Evolutionary conservation across 148 eudicot species (phyloP), one percentile per base, ranked within the genome.

Genomic region (Rhododendron henanense): DNA sequence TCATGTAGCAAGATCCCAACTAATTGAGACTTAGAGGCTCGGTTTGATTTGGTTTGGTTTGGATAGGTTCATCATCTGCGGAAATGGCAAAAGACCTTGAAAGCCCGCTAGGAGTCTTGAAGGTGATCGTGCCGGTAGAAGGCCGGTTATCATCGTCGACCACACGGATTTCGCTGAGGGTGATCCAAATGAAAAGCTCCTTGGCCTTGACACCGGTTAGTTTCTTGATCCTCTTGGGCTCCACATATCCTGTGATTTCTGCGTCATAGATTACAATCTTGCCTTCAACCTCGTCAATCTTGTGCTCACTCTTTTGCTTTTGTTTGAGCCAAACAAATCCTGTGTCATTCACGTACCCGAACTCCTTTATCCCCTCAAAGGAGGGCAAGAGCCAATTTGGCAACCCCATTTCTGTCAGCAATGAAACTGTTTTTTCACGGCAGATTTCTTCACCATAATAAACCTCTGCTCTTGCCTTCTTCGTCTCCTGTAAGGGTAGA

Each of bases 331-430:
- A 51, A 55, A 80, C 63, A 16, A 80, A 80, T 1, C 82, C 82
- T 0, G 82, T 80, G n/a, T 80, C 82, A 2, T 50, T 80, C 82
- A 80, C 82, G 63, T 80, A 80, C 23, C 59, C 82, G 2, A 80
- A 80, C 25, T 80, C 82, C 11, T 80, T 80, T 50, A 50, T 80
- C 8, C 57, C 82, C 23, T 50, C 19, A 15, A 39, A 39, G 14
- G 61, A 39, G 2, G 61, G 82, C n/a, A 80, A 2, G 8, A 80
- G 82, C 82, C 82, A 80, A 31, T 80, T 80, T 15, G 82, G 82
- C 39, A 80, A 50, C 9, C 82, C 82, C 63, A 50, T 80, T 28
- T 80, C 82, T 80, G 82, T 80, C 10, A 80, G 82, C 82, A 80
- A 80, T 11, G 63, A 50, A 18, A 47, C 41, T 7, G 82, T 48